phyloP scores from a whole-genome alignment of 176 grass and related monocot species.

The Secale cereale region DNA sequence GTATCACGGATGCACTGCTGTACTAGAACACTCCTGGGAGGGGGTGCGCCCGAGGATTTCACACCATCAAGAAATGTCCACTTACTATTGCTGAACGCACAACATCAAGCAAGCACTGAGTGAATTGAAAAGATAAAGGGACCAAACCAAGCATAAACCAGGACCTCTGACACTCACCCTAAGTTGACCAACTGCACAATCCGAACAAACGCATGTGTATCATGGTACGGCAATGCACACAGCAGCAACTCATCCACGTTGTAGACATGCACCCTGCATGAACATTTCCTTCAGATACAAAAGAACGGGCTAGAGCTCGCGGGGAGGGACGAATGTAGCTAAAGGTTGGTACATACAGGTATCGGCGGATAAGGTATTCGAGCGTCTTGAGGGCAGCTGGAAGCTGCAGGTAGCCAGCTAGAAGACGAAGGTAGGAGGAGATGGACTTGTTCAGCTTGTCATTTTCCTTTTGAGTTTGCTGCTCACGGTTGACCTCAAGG shows the following conservation, averaged over 20 bases:
- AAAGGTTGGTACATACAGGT: slow-evolving; percentile 48
- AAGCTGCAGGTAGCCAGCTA: slow-evolving; percentile 71
- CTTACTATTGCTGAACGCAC: slow-evolving; percentile 68
- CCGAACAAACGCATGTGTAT: slow-evolving; percentile 80
- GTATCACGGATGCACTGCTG: slow-evolving; percentile 91
- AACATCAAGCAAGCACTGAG: neutral
- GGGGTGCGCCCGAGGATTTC: slow-evolving; percentile 71
- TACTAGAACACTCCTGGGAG: slow-evolving; percentile 73
- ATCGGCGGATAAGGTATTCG: slow-evolving; percentile 87
- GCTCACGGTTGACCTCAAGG: slow-evolving; percentile 75
- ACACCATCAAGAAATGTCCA: slow-evolving; percentile 86
- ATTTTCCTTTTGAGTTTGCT: slow-evolving; percentile 66
- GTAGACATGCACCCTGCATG: slow-evolving; percentile 84
- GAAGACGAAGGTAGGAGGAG: slow-evolving; percentile 65
- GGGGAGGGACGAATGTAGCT: neutral
- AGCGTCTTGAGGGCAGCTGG: slow-evolving; percentile 70
- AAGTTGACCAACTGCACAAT: slow-evolving; percentile 80
- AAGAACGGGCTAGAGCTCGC: slow-evolving; percentile 16
- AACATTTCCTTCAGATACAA: slow-evolving; percentile 35
- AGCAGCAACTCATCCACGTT: slow-evolving; percentile 82
- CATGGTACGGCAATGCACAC: slow-evolving; percentile 76
- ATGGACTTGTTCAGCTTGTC: slow-evolving; percentile 83
- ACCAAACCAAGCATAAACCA: slow-evolving; percentile 5
- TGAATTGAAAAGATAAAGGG: neutral
- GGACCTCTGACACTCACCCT: slow-evolving; percentile 40